phyloP scores from a whole-genome alignment of 257 asterid genomes.

The Nicotiana paniculata region DNA sequence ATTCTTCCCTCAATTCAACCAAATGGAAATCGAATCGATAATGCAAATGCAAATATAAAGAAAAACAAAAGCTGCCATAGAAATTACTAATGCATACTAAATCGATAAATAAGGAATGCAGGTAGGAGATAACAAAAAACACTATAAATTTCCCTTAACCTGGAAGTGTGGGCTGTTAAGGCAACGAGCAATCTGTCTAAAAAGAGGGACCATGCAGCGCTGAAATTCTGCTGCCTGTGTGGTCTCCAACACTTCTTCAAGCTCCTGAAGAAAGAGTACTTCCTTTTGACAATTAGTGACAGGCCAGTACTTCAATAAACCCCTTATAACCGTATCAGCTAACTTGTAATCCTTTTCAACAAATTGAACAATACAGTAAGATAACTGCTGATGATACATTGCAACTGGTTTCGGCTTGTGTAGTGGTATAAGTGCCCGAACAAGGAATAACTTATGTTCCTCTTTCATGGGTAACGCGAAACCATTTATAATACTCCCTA shows the following conservation, averaged over 20 bases:
- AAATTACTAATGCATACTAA: neutral
- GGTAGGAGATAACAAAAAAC: neutral
- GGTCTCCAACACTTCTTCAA: conserved; percentile 28
- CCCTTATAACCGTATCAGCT: conserved; percentile 23
- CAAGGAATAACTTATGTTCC: conserved; percentile 28
- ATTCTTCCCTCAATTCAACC: neutral
- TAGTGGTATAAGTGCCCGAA: conserved; percentile 23
- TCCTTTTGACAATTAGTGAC: conserved; percentile 27
- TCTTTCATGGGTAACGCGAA: conserved; percentile 32
- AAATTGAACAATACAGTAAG: conserved; percentile 21
- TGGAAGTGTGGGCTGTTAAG: conserved; percentile 31
- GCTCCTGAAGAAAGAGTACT: conserved; percentile 25
- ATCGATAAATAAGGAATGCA: neutral
- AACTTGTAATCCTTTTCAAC: conserved; percentile 26
- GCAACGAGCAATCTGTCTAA: conserved; percentile 27
- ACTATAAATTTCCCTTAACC: conserved; percentile 9
- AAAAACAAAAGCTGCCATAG: neutral
- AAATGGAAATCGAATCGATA: neutral
- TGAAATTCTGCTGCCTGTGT: conserved; percentile 26
- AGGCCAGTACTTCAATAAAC: conserved; percentile 30
- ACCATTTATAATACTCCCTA: conserved; percentile 29
- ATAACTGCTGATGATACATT: conserved; percentile 22
- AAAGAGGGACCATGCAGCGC: conserved; percentile 30
- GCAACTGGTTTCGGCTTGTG: conserved; percentile 24
- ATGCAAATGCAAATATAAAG: neutral